phyloP scores from a whole-genome alignment of 345 rosid genomes.

The Lepidium sativum region DNA sequence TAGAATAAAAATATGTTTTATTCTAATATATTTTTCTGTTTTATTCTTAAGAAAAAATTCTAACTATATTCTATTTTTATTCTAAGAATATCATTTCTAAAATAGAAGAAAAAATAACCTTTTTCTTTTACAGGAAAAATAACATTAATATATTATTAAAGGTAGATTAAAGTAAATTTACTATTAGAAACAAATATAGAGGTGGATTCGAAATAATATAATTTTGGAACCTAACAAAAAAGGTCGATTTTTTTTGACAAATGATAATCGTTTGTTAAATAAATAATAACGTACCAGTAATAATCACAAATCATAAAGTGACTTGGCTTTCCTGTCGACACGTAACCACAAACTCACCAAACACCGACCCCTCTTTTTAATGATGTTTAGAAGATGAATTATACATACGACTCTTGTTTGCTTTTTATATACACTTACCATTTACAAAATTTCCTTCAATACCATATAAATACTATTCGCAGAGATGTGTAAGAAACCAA shows the following conservation, averaged over 20 bases:
- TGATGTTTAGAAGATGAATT: conserved; percentile 3
- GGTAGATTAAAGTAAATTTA: too few relatives aligned
- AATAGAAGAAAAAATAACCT: too few relatives aligned
- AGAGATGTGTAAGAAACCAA: conserved; percentile 15
- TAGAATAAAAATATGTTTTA: too few relatives aligned
- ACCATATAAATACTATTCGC: background rate
- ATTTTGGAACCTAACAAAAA: background rate
- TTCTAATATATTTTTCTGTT: too few relatives aligned
- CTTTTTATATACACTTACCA: conserved; percentile 10
- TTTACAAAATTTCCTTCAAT: conserved; percentile 4
- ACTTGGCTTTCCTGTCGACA: conserved; percentile 1
- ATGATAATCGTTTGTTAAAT: background rate
- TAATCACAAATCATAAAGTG: conserved; percentile 15
- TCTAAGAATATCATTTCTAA: too few relatives aligned
- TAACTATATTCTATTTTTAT: too few relatives aligned
- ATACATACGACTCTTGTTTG: conserved; percentile 21
- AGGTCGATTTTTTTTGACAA: background rate
- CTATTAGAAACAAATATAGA: too few relatives aligned
- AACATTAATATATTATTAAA: too few relatives aligned
- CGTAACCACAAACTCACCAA: conserved; percentile 23
- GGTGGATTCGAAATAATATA: too few relatives aligned
- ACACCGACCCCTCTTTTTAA: conserved; percentile 24
- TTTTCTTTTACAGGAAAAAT: too few relatives aligned
- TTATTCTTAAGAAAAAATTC: too few relatives aligned
- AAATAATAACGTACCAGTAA: conserved; percentile 4